Base-by-base conservation (phyloP, 805 yeast genomes). In the Candida silvicultrix region DNA sequence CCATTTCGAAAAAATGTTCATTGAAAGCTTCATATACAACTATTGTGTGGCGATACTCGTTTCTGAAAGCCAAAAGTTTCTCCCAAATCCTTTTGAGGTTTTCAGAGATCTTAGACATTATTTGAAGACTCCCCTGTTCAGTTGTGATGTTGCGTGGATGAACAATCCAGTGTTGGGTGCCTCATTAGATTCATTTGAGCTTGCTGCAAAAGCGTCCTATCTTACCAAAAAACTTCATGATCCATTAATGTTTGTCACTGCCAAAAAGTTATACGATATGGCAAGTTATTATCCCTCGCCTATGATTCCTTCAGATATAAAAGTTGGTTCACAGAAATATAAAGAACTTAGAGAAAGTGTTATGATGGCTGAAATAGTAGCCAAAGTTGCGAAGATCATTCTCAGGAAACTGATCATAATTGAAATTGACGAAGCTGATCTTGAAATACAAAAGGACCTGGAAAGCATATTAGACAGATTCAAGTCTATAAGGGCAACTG, bases 11-110 rank as follows among this genome's bases (percentile, higher is more conserved):
- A 56, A 72, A 40, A 69, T 71, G 53, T 62, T 71, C 40, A 46
- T 70, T 20, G 79, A 74, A 44, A 71, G 75, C 35, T 74, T 71
- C 48, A 53, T 73, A 4, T 70, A 68, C 56, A 71, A 68, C 46
- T 73, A 68, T 48, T 60, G 73, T 8, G 62, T 68, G 9, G 59
- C 67, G 4, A 50, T 74, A 5, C 61, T 72, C 28, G 62, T 67
- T 40, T 63, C 75, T 16, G 56, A 65, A 2, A 56, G 53, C 18
- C 47, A 56, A 4, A 63, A 65, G 12, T 55, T 57, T 1, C 44
- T 73, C 11, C 75, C 77, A 1, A 64, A 70, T 21, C 80, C 80
- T 4, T 73, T 66, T 51, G 58, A 56, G 4, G 59, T 71, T 22
- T 74, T 66, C 48, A 53, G 52, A 35, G 62, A 64, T 3, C 61